Base-by-base conservation (phyloP, 805 yeast genomes). In the Monosporozyma siamensis region DNA sequence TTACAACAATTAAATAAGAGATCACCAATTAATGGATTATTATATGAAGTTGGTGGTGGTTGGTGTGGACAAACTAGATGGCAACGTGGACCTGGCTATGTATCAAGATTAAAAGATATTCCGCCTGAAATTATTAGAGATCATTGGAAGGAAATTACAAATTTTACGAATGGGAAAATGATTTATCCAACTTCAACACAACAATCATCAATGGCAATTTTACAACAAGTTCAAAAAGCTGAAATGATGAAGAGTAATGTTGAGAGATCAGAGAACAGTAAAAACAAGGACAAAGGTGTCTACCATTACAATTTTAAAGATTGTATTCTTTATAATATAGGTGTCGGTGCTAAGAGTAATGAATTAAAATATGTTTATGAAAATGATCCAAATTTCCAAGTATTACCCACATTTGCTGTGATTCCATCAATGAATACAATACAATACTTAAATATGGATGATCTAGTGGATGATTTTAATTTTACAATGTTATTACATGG, bases 11-110 rank as follows among this genome's bases (percentile, higher is more conserved):
- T 27, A 17, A 36, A 38, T 21, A 53, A 50, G 8, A 68, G 71
- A 25, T 44, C 45, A 12, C 71, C 72, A 35, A 75, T 76, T 25
- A 77, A 80, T 38, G 97, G 97, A 44, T 82, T 82, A 62, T 66
- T 83, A 48, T 90, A 80, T 62, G 98, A 90, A 71, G 82, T 80
- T 52, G 98, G 97, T 52, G 95, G 92, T 45, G 97, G 96, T 34
- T 90, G 97, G 96, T 71, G 85, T 53, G 97, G 95, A 56, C 77
- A 78, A 64, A 89, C 96, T 32, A 77, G 97, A 70, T 89, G 92
- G 90, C 95, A 90, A 68, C 78, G 96, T 62, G 81, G 95, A 42
- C 78, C 80, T 49, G 97, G 98, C 52, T 82, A 75, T 36, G 83
- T 83, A 12, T 72, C 77, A 29, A 75, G 72, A 47, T 54, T 51